phyloP scores from a whole-genome alignment of 352 stramenopile species.

The Phytophthora aleatoria region DNA sequence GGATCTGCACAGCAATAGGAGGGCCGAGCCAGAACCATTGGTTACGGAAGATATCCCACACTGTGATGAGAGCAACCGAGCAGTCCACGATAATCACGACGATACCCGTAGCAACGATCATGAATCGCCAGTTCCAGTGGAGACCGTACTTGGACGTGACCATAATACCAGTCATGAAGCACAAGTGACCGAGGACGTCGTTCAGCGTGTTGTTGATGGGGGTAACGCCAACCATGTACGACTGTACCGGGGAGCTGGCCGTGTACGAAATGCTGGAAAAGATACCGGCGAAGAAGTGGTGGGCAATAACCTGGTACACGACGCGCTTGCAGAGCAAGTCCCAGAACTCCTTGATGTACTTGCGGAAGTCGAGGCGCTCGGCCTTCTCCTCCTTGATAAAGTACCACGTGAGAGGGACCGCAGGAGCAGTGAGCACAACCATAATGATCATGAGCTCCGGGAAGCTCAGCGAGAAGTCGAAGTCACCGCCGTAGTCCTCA shows the following conservation, averaged over 20 bases:
- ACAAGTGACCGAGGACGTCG: conserved; percentile 37
- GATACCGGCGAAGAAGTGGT: conserved; percentile 52
- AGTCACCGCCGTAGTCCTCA: conserved; percentile 53
- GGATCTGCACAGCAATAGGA: conserved; percentile 42
- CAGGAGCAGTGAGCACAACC: conserved; percentile 28
- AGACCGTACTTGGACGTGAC: conserved; percentile 48
- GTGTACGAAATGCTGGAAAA: conserved; percentile 49
- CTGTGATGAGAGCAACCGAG: conserved; percentile 40
- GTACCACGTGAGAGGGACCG: conserved; percentile 41
- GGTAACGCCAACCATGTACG: conserved; percentile 42
- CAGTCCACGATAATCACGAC: conserved; percentile 41
- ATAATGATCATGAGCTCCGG: conserved; percentile 55
- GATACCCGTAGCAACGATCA: conserved; percentile 37
- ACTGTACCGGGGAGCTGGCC: conserved; percentile 37
- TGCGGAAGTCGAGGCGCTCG: conserved; percentile 30
- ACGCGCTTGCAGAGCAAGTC: conserved; percentile 47
- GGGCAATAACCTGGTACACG: conserved; percentile 56
- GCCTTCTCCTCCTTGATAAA: conserved; percentile 48
- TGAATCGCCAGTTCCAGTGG: conserved; percentile 52
- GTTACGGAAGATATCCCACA: conserved; percentile 52
- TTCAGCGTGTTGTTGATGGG: conserved; percentile 49
- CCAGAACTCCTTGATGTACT: conserved; percentile 51
- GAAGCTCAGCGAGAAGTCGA: conserved; percentile 47
- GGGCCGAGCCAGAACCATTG: conserved; percentile 51
- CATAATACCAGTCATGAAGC: conserved; percentile 42